These are phyloP conservation scores for Laburnicola sp. DNA, from an alignment of 2,329 filamentous ascomycete genomes.

Conservation along the genomic window DNA sequence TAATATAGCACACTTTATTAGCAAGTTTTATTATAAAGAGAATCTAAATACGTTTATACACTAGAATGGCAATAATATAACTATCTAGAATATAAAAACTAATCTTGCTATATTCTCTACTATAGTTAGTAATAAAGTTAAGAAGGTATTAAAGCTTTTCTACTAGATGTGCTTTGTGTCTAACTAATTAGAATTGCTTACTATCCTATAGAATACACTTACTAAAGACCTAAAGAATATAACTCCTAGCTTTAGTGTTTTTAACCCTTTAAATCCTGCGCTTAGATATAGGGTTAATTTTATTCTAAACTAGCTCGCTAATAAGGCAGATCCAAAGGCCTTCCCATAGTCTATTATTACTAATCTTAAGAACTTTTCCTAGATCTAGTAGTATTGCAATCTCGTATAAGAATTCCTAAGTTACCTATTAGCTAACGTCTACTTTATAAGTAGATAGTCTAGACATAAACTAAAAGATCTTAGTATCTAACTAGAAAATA, in stretches of 20 bases:
- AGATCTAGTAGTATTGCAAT: too few species aligned
- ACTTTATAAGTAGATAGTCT: neutral
- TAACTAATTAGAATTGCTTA: neutral
- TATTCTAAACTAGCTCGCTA: neutral
- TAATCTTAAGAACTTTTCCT: too few species aligned
- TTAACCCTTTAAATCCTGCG: neutral
- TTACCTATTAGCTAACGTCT: neutral
- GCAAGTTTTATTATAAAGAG: neutral
- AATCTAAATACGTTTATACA: neutral
- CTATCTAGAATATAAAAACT: neutral
- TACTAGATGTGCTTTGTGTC: neutral
- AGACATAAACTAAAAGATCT: neutral
- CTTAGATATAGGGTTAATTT: too few species aligned
- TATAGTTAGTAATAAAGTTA: neutral
- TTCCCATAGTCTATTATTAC: too few species aligned
- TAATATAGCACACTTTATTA: too few species aligned
- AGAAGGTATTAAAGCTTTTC: neutral
- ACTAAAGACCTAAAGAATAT: neutral
- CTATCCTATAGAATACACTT: neutral
- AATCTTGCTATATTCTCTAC: neutral
- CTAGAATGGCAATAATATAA: neutral
- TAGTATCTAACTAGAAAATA: neutral
- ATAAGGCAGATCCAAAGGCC: too few species aligned
- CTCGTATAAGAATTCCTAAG: too few species aligned
- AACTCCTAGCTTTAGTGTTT: neutral